Percentiles rank a stretch among this genome's conserved stretches.
These are phyloP conservation scores for Trametopsis cervina DNA, from an alignment of 768 basidiomycete species.

Conservation along the genomic window DNA sequence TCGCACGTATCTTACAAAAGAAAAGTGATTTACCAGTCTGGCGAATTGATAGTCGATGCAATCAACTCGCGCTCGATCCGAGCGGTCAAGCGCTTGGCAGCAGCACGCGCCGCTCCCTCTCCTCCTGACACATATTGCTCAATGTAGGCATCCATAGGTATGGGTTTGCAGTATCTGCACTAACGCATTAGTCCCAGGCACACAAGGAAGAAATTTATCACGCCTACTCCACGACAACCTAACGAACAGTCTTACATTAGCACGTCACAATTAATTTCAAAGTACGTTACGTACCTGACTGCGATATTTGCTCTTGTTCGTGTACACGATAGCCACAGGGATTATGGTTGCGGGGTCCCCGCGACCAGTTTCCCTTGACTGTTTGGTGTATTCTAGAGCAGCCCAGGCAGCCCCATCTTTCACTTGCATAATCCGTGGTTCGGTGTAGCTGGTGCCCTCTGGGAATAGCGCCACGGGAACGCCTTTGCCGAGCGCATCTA, in stretches of 20 bases:
- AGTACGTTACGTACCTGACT: conserved; percentile 56
- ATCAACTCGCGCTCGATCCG: conserved; percentile 64
- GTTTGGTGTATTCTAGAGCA: conserved; percentile 86
- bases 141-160: conserved; percentile 65
- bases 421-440: conserved; percentile 86
- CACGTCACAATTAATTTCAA: background rate
- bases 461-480: conserved; percentile 90
- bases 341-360: conserved; percentile 55
- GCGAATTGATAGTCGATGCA: conserved; percentile 81
- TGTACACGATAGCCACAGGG: conserved; percentile 88
- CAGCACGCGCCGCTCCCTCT: conserved; percentile 64
- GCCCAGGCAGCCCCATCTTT: conserved; percentile 96
- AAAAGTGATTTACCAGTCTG: conserved; percentile 69
- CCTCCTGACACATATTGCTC: conserved; percentile 67
- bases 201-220: background rate
- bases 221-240: conserved; percentile 72
- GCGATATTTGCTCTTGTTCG: conserved; percentile 92
- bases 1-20: background rate
- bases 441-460: conserved; percentile 90
- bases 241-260: background rate
- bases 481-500: conserved; percentile 75
- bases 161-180: conserved; percentile 74
- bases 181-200: conserved; percentile 5
- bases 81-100: conserved; percentile 83
- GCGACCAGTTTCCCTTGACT: conserved; percentile 46